These are phyloP conservation scores for Leccinum disarticulatum DNA, from an alignment of 768 basidiomycete species.

Conservation along the genomic window DNA sequence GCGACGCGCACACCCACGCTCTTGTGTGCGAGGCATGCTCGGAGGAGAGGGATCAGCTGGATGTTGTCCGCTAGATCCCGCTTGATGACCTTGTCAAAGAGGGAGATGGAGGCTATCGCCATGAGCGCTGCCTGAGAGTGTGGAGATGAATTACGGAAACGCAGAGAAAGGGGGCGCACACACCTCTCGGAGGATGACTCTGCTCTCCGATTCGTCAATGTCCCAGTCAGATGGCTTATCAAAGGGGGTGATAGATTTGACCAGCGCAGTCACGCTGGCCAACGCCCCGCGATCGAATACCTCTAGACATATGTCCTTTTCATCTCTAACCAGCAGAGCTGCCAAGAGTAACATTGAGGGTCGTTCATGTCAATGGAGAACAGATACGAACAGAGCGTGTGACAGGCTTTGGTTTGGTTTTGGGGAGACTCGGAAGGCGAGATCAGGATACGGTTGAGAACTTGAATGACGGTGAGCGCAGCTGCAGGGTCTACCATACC, in stretches of 20 bases:
- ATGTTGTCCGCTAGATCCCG: slow-evolving; percentile 62
- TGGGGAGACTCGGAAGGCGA: slow-evolving; percentile 41
- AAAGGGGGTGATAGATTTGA: slow-evolving; percentile 53
- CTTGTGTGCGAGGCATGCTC: slow-evolving; percentile 54
- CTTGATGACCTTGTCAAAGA: slow-evolving; percentile 74
- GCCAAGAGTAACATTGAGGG: not conserved
- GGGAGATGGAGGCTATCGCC: slow-evolving; percentile 66
- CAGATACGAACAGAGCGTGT: slow-evolving; percentile 61
- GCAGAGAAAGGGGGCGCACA: slow-evolving; percentile 7
- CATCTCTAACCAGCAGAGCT: slow-evolving; percentile 73
- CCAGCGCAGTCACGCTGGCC: slow-evolving; percentile 48
- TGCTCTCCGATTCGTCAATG: slow-evolving; percentile 66
- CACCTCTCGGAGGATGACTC: slow-evolving; percentile 63
- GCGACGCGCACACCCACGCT: slow-evolving; percentile 80
- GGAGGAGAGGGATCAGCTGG: slow-evolving; percentile 53
- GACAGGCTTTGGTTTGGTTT: slow-evolving; percentile 67
- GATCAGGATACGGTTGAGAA: slow-evolving; percentile 60
- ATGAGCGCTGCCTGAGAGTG: slow-evolving; percentile 64
- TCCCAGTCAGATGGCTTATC: slow-evolving; percentile 52
- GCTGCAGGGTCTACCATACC: slow-evolving; percentile 43
- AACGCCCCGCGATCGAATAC: slow-evolving; percentile 74
- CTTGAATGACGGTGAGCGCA: slow-evolving; percentile 63
- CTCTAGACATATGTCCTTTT: slow-evolving; percentile 60
- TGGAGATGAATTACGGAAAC: not conserved
- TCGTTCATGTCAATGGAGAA: not conserved